Evolutionary conservation across 257 asterid genomes (phyloP), one percentile per base, ranked within the genome.

Genomic region (Anisodus tanguticus): DNA sequence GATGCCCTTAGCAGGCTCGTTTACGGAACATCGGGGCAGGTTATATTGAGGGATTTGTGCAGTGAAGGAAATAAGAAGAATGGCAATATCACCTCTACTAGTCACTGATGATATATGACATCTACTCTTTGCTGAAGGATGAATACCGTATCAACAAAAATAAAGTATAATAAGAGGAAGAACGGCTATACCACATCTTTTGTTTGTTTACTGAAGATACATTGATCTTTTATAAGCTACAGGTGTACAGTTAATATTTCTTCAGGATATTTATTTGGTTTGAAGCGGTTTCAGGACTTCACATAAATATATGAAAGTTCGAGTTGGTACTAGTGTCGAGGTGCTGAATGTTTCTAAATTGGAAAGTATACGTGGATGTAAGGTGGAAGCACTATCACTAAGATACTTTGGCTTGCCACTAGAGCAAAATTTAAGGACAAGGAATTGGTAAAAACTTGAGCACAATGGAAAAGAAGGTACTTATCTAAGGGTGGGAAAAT

Each of bases 61-160:
- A 68, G 77, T 68, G 51, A 68, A 68, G 22, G 77, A 68, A 68
- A 68, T 68, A 68, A 45, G 77, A 68, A 39, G 26, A 68, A 39
- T 68, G 49, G 13, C 6, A 39, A 15, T 68, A 35, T 43, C 51
- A 8, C 53, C 13, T 68, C 51, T 39, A 37, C 13, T 39, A 51
- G 77, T 39, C 51, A 15, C 77, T 16, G 31, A 67, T 31, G 17
- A 66, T 66, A 66, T n/a, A 7, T 66, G 74, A 66, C 74, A 66
- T 66, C 47, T 2, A 35, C 74, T 66, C 0, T 3, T 0, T 7
- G 22, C 0, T 68, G 26, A 69, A 68, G 43, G 71, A 53, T 53
- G 12, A 53, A 31, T 31, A 31, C 35, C 35, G 35, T 31, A 31
- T 31, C 35, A 31, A 31, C 35, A 31, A 31, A 31, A 31, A 31